Evolutionary conservation across 2,329 filamentous ascomycete genomes (phyloP), one percentile per base, ranked within the genome.

Genomic region (Samsoniella hepiali): DNA sequence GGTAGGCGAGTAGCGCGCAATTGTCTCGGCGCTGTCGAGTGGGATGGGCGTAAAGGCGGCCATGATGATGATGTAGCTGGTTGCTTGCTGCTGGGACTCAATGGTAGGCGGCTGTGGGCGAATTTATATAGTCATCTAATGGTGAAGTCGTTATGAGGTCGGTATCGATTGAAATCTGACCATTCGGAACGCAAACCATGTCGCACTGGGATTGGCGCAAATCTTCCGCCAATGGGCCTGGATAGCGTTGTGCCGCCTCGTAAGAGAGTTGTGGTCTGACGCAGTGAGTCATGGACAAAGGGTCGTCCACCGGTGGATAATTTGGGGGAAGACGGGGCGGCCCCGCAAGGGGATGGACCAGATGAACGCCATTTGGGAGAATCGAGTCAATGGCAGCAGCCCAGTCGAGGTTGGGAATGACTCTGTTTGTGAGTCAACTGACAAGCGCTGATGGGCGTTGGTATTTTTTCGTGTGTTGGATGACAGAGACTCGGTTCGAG

Each of bases 1-100:
- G 29, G 54, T 63, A n/a, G 61, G 61, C n/a, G 61, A 63, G 55
- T 58, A 38, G 38, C 61, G 55, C 15, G 61, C 61, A 38, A 63
- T 58, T 1, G 34, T 54, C 29, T 63, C 61, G 27, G 61, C 61
- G 45, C 45, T 34, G 54, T 51, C 54, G n/a, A 58, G 54, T n/a
- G 61, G 38, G 29, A 63, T 57, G 36, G 61, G 45, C 9, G 61
- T 58, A 22, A 63, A 63, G 34, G 61, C 29, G 31, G 61, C 53
- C 61, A 63, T 63, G 27, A 15, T 53, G 47, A 58, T 44, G 54
- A 38, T 10, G 27, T 27, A 54, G 61, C 31, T 57, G 31, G 32
- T 40, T 54, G 31, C 4, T 44, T 29, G 22, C 15, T 42, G 45
- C n/a, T 42, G 9, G 7, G 31, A 8, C 29, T 38, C 56, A 38